Base-by-base conservation (phyloP, 2,329 filamentous ascomycete species). In the Coniella lustricola region DNA sequence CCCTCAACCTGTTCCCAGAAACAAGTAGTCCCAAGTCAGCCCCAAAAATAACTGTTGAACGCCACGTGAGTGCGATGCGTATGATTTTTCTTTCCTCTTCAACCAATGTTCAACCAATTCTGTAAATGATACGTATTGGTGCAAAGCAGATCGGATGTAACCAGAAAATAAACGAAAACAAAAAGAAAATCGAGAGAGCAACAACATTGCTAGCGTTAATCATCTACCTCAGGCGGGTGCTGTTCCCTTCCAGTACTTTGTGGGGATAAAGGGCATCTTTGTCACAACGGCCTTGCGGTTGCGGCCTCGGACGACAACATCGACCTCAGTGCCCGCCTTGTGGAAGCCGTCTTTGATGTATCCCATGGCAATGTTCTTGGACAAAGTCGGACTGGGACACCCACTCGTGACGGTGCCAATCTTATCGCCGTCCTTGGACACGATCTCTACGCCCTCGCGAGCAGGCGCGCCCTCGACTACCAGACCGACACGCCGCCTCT, bases 311-410 rank as follows among this genome's bases (percentile, higher is more conserved):
- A 95, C 84, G 34, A 88, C 65, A 3, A 95, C 82, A 16, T 82
- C 77, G 7, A 95, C 71, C 69, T 91, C 84, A 1, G 89, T 95
- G 10, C 89, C 90, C 29, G 79, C 75, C 76, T 94, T 94, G 66
- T 95, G 88, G 63, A 84, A 69, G 0, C 88, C 88, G 54, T 87
- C 82, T 67, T 82, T 81, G 62, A 96, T 75, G 63, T 95, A 95
- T 0, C 84, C 93, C 93, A 98, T 98, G 49, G 91, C 90, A 54
- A 98, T 91, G 66, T 97, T 96, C 73, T 85, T 85, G 55, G 84
- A 83, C 41, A 96, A 71, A 0, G 85, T 87, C 2, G 93, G 93
- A 62, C 85, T 90, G 0, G 93, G 93, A 56, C 89, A 87, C 14
- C 93, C 93, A 57, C 88, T 95, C 4, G 93, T 98, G 54, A 98